A percentile compares a stretch with the other conserved stretches of the same genome.
These are phyloP conservation scores for Trichoderma koningii DNA, from an alignment of 2,329 filamentous ascomycete genomes.

Conservation along the genomic window DNA sequence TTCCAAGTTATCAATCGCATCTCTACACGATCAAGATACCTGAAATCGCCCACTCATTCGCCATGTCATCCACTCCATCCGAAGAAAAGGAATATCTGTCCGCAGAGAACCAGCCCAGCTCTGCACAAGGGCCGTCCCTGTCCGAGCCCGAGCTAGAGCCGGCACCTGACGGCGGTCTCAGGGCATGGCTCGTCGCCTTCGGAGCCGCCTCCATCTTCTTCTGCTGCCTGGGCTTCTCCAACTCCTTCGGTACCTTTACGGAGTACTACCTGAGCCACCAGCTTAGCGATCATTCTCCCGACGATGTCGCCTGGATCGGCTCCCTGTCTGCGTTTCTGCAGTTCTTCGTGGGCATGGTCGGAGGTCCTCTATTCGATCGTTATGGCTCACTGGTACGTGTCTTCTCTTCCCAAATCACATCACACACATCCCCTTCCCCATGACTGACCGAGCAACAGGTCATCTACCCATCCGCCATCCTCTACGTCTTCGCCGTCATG, in stretches of 20 bases:
- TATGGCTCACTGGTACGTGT: slow-evolving; percentile 42
- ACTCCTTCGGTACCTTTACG: slow-evolving; percentile 50
- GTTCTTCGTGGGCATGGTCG: slow-evolving; percentile 40
- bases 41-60: too few species aligned
- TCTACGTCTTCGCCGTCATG: slow-evolving; percentile 46
- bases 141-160: not conserved
- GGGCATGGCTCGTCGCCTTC: slow-evolving; percentile 46
- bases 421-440: too few species aligned
- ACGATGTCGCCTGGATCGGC: slow-evolving; percentile 48
- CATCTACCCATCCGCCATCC: slow-evolving; percentile 38
- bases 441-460: slow-evolving; percentile 32
- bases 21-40: not conserved
- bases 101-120: not conserved
- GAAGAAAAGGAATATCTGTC: not conserved
- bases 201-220: slow-evolving; percentile 44
- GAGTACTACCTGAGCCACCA: slow-evolving; percentile 46
- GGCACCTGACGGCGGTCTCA: slow-evolving; percentile 40
- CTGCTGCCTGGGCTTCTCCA: slow-evolving; percentile 45
- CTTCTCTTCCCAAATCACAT: not conserved
- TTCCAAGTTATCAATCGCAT: not conserved
- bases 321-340: slow-evolving; percentile 43
- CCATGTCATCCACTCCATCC: not conserved
- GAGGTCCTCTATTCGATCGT: slow-evolving; percentile 47
- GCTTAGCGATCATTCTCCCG: slow-evolving; percentile 36
- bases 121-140: not conserved